Percentiles rank a stretch among this genome's conserved stretches.
These are phyloP conservation scores for Elymus sibiricus DNA, from an alignment of 176 grass and related monocot genomes.

Conservation along the genomic window DNA sequence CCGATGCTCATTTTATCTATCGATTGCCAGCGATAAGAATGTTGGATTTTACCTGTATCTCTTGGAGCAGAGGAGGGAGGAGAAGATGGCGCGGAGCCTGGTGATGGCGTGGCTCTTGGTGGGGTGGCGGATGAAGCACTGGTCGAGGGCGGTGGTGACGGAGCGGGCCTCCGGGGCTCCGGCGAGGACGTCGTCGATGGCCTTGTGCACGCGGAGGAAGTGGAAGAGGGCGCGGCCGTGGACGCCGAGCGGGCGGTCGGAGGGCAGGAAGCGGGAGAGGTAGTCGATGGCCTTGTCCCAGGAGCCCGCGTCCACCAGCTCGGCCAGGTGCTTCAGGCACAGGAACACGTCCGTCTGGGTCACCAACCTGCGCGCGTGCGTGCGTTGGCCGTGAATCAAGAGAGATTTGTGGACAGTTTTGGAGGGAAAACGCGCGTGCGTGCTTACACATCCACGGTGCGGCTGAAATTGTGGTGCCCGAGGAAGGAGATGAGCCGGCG, in stretches of 20 bases:
- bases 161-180: too few species aligned
- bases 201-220: background rate
- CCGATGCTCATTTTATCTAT: background rate
- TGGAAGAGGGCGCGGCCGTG: constrained; percentile 1
- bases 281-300: background rate
- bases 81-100: background rate
- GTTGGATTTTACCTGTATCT: background rate
- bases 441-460: background rate
- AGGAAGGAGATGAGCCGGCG: background rate
- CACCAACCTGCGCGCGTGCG: background rate
- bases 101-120: background rate
- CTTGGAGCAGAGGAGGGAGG: too few species aligned
- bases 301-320: background rate
- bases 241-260: background rate
- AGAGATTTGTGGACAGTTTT: too few species aligned
- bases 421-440: too few species aligned
- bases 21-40: background rate
- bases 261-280: background rate
- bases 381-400: background rate
- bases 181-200: too few species aligned
- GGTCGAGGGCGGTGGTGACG: too few species aligned
- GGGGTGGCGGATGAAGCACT: background rate
- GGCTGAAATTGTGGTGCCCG: background rate
- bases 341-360: background rate
- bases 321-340: background rate